Evolutionary conservation across 192 early-diverging fungal species (phyloP), one percentile per base, ranked within the genome.

Genomic region (Powellomyces hirtus): DNA sequence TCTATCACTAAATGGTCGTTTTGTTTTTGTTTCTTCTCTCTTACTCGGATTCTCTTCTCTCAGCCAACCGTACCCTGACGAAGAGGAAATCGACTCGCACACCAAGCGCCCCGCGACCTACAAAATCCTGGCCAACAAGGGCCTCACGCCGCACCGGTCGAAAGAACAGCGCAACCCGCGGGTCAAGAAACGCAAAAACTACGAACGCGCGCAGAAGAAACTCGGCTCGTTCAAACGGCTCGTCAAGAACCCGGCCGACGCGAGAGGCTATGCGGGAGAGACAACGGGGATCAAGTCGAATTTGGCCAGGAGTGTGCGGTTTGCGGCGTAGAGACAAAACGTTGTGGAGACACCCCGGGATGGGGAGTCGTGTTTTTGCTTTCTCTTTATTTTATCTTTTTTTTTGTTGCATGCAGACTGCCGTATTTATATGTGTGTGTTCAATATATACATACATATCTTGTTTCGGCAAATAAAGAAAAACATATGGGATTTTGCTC

Each of bases 71-170:
- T 76, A 73, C 29, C 20, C 10, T 38, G 66, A 71, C 59, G 72
- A 78, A 7, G 65, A 80, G 68, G 74, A 76, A 29, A 71, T 88
- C 57, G 77, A 63, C 6, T 77, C 71, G 30, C 86, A 82, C 30
- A 62, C 77, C 36, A 96, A 96, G 78, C 91, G 97, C 35, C 73
- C 77, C 26, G 89, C 92, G 33, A 89, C 86, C 60, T 94, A 89
- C 78, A 85, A 91, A 63, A 98, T 98, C 69, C 84, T 96, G 70
- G 90, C 93, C 77, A 98, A 98, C 84, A 91, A 93, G 82, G 97
- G 97, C 60, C 84, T 98, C 52, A 92, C 90, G 31, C 95, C 94
- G 35, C 84, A 86, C 56, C 91, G 97, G 61, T 89, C 88, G 74
- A 95, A 96, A 87, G 91, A 93, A 49, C 81, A 92, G 71, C 89